Conservation (phyloP, 371 early-diverging fungal genomes). For the Zopfochytrium polystomum region DNA sequence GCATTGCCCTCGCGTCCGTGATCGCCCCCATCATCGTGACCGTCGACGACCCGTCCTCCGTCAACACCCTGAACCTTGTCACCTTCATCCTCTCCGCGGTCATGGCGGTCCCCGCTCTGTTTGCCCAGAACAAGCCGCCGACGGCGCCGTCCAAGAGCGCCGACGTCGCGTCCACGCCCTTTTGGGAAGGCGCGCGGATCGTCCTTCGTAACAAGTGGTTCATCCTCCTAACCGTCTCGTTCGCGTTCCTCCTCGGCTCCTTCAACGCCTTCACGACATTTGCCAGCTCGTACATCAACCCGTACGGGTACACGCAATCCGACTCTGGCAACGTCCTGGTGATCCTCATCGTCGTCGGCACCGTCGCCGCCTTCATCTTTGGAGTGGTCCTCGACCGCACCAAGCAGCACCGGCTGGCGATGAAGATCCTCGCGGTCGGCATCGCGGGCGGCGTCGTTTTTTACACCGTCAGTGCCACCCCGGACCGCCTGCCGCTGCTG, state of each 20-base stretch:
- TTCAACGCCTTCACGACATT: constrained; percentile 63
- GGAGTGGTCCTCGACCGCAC: constrained; percentile 25
- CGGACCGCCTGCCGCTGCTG: constrained; percentile 11
- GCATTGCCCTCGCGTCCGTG: constrained; percentile 57
- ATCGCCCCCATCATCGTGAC: constrained; percentile 54
- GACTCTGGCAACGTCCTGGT: constrained; percentile 2
- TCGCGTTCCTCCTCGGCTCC: constrained; percentile 60
- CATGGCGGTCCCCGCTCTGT: constrained; percentile 36
- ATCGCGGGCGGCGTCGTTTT: constrained; percentile 14
- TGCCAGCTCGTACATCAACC: constrained; percentile 57
- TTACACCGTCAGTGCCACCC: constrained; percentile 15
- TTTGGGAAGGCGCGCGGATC: no score
- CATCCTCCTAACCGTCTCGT: constrained; percentile 52
- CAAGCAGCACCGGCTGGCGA: constrained; percentile 10
- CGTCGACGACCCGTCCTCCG: constrained; percentile 16
- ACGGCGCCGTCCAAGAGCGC: constrained; percentile 45
- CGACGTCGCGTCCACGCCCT: constrained; percentile 28
- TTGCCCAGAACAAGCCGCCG: constrained; percentile 47
- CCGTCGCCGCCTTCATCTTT: constrained; percentile 17
- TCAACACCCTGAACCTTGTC: constrained; percentile 23
- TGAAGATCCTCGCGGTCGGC: constrained; percentile 2
- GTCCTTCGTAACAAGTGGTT: no score
- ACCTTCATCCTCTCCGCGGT: constrained; percentile 23
- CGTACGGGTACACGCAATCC: constrained; percentile 55
- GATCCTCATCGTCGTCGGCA: no score